Evolutionary conservation across 306 rosid species (phyloP), one percentile per base, ranked within the genome.

Genomic region (Aeschynomene evenia): DNA sequence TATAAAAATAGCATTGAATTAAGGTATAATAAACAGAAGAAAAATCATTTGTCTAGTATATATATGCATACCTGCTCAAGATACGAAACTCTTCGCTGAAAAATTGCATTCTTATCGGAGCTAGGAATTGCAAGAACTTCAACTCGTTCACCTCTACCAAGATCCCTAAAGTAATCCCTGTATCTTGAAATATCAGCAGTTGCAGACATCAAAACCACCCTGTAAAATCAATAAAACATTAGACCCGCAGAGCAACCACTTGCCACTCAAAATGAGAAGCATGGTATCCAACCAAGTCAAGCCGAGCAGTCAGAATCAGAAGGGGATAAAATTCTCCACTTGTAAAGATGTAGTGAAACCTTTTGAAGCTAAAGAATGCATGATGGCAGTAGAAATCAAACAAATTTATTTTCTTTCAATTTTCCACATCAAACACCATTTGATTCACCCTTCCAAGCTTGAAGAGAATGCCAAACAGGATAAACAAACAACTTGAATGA

Each of bases 161-260:
- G 85, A 78, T 92, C 98, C 80, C 71, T 77, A 73, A 92, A 92
- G 85, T 92, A 92, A 65, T 89, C 92, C 82, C 5, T 87, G 74
- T 92, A 92, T 74, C 95, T 79, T 65, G 83, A 60, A 77, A 83
- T 84, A 84, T 92, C 92, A 67, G 96, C 96, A 50, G 98, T 92
- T 70, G 98, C 98, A 52, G 96, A 92, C 98, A 92, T 92, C 85
- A 92, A 81, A 45, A 92, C 96, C 66, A 92, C 76, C 90, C 98
- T 92, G 88, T 22, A 73, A 77, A 77, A 31, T 76, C 54, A 66
- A 6, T 50, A 61, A 80, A 42, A 24, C 31, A 33, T 78, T 63
- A 79, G 37, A 82, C 64, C 76, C 68, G 18, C 45, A 22, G 15
- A 72, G 55, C 56, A 72, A 42, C 45, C 52, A 34, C 48, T 62